Evolutionary conservation across 2,329 filamentous ascomycete genomes (phyloP), one percentile per base, ranked within the genome.

Genomic region (Endocalyx cinctus): DNA sequence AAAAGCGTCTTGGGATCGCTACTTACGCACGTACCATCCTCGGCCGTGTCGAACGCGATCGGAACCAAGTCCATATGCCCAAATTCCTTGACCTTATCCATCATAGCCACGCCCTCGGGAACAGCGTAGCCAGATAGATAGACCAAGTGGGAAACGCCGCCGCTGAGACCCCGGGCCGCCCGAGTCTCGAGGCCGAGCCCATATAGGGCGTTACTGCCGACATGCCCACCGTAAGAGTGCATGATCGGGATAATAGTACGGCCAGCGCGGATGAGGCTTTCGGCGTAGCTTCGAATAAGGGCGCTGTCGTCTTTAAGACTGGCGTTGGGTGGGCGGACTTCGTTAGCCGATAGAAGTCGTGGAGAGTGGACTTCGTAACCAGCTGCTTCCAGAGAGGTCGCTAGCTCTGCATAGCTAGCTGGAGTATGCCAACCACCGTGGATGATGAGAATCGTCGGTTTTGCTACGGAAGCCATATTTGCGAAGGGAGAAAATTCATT

Each of bases 181-280:
- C 45, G 44, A 10, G 34, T 16, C 6, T 43, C 31, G 2, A 26
- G 5, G 6, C 47, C 39, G 0, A 57, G 40, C 1, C 46, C 44
- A 30, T 39, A 13, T 0, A 56, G 26, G 2, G 49, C 48, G 22
- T 54, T 53, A 11, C 44, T 42, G 10, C 47, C 46, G 4, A 57
- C 52, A 15, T 51, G 46, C 1, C 52, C 52, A 11, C 52, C 54
- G 27, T 56, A 55, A 2, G 45, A 52, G 19, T 57, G 47, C 35
- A 49, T 35, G 10, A 56, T 18, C 5, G 33, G 43, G 5, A 41
- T 35, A 2, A 52, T 35, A 7, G 19, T 36, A 4, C 39, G 42
- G 3, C 52, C 54, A 1, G 36, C 38, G 1, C 33, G 25, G 4
- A 49, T 31, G 4, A 56, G 50, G 3, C 33, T 39, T 15, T 46